Evolutionary conservation across 495 filamentous ascomycete species (phyloP), one percentile per base, ranked within the genome.

Genomic region (Aspergillus avenaceus): DNA sequence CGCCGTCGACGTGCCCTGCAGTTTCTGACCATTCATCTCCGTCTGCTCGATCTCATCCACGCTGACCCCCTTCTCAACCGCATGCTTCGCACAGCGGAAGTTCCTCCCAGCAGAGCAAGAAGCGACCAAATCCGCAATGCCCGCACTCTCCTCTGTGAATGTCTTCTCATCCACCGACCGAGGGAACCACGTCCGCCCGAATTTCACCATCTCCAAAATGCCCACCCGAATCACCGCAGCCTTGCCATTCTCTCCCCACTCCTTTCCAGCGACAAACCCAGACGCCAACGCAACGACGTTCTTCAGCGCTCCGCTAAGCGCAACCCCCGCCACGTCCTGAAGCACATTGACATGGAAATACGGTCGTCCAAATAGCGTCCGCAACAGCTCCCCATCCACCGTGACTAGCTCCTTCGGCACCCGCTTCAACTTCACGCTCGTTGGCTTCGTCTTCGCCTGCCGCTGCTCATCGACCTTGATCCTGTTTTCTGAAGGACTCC

Each of bases 181-280:
- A 4, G 76, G 78, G 66, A 93, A 96, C 76, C 92, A 96, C 56
- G 83, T 80, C 66, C 85, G 84, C 28, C 88, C 89, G 56, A 96
- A 96, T 54, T 85, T 83, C 44, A 91, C 85, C 81, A 89, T 91
- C 72, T 95, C 90, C 18, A 90, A 73, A 34, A 95, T 77, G 3
- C 90, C 90, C 9, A 91, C 82, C 5, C 90, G 84, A 85, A 95
- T 93, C 27, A 95, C 81, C 29, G 90, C 90, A n/a, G 90, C 88
- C 70, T 93, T 93, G 21, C 89, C 87, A 60, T 93, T 95, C 71
- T 91, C 87, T 38, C 90, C 91, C 90, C 91, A 96, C 41, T 87
- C 87, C 38, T 89, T 77, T 3, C 90, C 90, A 44, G 91, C 86
- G 37, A 95, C 88, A 67, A 91, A 95, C 36, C 90, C 90, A 1